These are phyloP conservation scores for Eimeria brunetti DNA, from an alignment of 169 alveolate species.

Conservation along the genomic window DNA sequence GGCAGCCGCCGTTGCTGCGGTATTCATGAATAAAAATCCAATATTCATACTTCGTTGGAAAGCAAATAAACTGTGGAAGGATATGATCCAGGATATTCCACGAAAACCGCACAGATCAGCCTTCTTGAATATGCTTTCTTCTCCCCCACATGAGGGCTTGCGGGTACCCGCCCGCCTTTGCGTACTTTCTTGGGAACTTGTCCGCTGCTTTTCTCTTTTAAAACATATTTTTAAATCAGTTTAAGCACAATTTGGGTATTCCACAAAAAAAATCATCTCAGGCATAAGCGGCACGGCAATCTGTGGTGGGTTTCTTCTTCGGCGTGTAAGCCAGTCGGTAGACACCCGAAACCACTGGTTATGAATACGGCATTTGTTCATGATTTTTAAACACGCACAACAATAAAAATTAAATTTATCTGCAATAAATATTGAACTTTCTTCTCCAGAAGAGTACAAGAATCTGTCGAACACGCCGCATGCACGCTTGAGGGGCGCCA, in stretches of 20 bases:
- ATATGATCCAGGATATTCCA: not conserved
- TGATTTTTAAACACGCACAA: no score
- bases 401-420: no score
- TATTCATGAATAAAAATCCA: no score
- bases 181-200: not conserved
- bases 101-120: not conserved
- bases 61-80: not conserved
- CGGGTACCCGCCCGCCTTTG: not conserved
- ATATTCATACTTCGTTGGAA: not conserved
- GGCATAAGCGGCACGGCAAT: not conserved
- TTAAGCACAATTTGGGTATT: not conserved
- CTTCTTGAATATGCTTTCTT: not conserved
- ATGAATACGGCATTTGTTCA: no score
- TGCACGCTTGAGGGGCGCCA: no score
- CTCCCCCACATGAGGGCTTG: not conserved
- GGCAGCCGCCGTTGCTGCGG: no score
- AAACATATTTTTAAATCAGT: not conserved
- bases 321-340: no score
- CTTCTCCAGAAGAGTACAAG: no score
- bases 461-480: no score
- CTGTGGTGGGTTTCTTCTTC: not conserved
- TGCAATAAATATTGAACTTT: no score
- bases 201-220: not conserved
- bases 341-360: no score
- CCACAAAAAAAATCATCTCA: not conserved